Percentiles rank a stretch among this genome's conserved stretches.
phyloP scores from a whole-genome alignment of 768 basidiomycete species.

The Ramaria sp. region DNA sequence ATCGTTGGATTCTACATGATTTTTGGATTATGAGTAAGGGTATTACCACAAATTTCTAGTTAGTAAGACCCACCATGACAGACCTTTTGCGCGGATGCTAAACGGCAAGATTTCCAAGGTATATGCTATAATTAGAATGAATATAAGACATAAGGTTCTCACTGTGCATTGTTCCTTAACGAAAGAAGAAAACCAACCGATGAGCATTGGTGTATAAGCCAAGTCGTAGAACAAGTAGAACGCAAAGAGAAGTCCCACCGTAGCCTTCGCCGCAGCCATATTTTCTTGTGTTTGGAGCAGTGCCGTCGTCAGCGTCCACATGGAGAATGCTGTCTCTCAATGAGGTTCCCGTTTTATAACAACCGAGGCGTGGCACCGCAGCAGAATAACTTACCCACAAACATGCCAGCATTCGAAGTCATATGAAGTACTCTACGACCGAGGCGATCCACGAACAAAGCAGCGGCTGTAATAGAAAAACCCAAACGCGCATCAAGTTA shows the following conservation, averaged over 20 bases:
- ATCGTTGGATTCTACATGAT: conserved; percentile 43
- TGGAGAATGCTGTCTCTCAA: conserved; percentile 32
- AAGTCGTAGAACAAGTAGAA: conserved; percentile 48
- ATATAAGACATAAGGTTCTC: conserved; percentile 1
- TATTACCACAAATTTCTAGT: conserved; percentile 7
- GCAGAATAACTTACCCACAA: conserved; percentile 30
- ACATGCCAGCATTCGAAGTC: conserved; percentile 48
- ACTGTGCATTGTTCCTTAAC: background rate
- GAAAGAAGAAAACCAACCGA: conserved; percentile 14
- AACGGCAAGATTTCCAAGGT: conserved; percentile 74
- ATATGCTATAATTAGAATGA: conserved; percentile 22
- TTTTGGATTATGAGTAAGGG: conserved; percentile 12
- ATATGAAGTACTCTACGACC: conserved; percentile 65
- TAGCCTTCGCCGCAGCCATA: conserved; percentile 29
- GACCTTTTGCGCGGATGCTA: conserved; percentile 70
- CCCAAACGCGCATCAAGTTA: background rate
- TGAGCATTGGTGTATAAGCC: conserved; percentile 66
- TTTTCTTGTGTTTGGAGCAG: conserved; percentile 23
- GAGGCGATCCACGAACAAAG: conserved; percentile 52
- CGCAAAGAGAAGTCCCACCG: conserved; percentile 56
- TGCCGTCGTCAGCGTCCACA: conserved; percentile 43
- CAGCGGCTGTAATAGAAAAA: conserved; percentile 28
- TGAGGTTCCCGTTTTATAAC: background rate
- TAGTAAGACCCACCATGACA: conserved; percentile 38
- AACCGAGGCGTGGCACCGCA: background rate